Evolutionary conservation across 2,329 filamentous ascomycete genomes (phyloP).

Genomic region (Diaporthe citrichinensis): DNA sequence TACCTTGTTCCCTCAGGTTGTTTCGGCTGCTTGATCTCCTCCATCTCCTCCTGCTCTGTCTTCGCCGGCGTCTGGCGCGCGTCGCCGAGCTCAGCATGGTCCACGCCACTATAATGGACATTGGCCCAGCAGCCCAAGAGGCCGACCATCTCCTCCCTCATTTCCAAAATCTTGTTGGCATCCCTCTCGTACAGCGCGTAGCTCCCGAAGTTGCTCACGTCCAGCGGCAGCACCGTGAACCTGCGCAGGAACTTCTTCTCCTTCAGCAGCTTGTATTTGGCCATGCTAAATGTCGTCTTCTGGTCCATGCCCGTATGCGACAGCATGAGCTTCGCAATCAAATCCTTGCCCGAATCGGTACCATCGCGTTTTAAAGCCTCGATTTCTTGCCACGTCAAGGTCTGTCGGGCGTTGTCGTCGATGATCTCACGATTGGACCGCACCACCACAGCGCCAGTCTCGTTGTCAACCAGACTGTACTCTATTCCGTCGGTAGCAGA

Average conservation of each 20-base stretch:
- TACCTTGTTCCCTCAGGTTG: conserved; percentile 67
- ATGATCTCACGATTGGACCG: conserved; percentile 72
- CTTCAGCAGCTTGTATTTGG: conserved; percentile 96
- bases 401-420: conserved; percentile 78
- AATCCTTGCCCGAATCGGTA: conserved; percentile 84
- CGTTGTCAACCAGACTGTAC: conserved; percentile 61
- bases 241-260: conserved; percentile 92
- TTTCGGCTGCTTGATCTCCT: conserved; percentile 44
- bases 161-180: conserved; percentile 83
- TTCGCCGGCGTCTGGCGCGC: conserved; percentile 42
- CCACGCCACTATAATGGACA: conserved; percentile 77
- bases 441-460: conserved; percentile 64
- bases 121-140: conserved; percentile 92
- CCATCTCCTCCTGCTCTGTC: conserved; percentile 46
- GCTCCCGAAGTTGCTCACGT: conserved; percentile 81
- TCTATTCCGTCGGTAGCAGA: conserved; percentile 57
- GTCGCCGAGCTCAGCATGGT: conserved; percentile 42
- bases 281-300: conserved; percentile 93
- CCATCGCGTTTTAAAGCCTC: conserved; percentile 82
- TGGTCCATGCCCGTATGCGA: conserved; percentile 92
- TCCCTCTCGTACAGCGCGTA: conserved; percentile 88
- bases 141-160: conserved; percentile 86
- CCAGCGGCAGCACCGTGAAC: conserved; percentile 88
- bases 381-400: conserved; percentile 81
- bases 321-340: conserved; percentile 92